Evolutionary conservation across 805 yeast species (phyloP).

Genomic region (Clavispora phyllophila): DNA sequence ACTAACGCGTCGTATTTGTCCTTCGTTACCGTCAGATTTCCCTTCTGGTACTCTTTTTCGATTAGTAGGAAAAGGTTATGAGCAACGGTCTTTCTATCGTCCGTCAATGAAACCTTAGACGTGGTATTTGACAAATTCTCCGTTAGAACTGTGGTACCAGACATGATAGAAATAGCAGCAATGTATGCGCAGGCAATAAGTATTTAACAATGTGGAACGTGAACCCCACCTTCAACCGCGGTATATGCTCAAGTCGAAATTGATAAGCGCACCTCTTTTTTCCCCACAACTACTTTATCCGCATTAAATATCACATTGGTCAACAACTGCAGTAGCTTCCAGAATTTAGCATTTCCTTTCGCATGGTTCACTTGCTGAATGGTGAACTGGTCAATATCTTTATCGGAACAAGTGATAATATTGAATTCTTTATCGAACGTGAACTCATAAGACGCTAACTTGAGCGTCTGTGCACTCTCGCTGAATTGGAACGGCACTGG

Average conservation of each 20-base stretch:
- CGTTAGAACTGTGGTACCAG: neutral
- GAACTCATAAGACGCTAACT: neutral
- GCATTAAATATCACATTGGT: constrained; percentile 1
- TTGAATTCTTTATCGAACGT: constrained; percentile 6
- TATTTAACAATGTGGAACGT: neutral
- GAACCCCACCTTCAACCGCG: neutral
- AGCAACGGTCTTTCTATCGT: constrained; percentile 3
- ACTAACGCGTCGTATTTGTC: constrained; percentile 32
- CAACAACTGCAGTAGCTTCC: constrained; percentile 10
- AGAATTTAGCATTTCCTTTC: constrained; percentile 4
- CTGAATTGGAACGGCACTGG: constrained; percentile 2
- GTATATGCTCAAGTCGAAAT: neutral
- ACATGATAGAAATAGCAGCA: neutral
- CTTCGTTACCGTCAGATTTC: constrained; percentile 33
- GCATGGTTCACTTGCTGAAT: constrained; percentile 7
- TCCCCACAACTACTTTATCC: neutral
- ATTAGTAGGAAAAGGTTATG: constrained; percentile 27
- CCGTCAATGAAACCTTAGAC: neutral
- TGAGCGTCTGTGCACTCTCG: constrained; percentile 1
- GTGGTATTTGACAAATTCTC: neutral
- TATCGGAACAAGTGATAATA: constrained; percentile 4
- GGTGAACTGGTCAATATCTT: neutral
- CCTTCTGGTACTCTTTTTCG: constrained; percentile 32
- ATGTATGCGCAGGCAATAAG: neutral
- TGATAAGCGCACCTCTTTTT: neutral